Evolutionary conservation across 2,329 filamentous ascomycete species (phyloP), one percentile per base, ranked within the genome.

Genomic region (Calonectria montana): DNA sequence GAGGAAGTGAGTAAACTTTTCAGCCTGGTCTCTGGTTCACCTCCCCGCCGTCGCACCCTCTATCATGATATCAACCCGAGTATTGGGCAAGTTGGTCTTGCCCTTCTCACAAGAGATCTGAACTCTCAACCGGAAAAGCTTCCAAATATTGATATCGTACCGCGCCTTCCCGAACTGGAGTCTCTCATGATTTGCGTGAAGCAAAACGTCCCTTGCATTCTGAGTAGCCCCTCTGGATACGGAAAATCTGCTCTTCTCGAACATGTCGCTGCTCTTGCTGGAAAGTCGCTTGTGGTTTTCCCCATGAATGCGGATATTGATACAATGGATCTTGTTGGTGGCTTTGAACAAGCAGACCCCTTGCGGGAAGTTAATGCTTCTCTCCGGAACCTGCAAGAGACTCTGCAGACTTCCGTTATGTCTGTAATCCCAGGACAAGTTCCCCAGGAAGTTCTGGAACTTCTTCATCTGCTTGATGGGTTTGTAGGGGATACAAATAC

Each of bases 301-400:
- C 92, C 96, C 0, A 91, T 99, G 84, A 99, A 98, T 80, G 93
- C 96, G 8, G 97, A 99, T 78, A 94, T 98, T 53, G 97, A 99
- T 82, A 96, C 96, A 1, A 98, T 98, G 92, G 97, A 99, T 83
- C 90, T 99, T 68, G 94, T 99, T 69, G 97, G 97, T 79, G 97
- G 97, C 0, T 99, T 98, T 80, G 97, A 99, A 82, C 97, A 99
- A 83, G 92, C 94, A 21, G 97, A 99, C 81, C 91, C 94, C 25
- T 88, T 93, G 64, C 90, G 96, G 67, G 91, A 94, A 73, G 86
- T 94, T 5, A 92, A 93, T 66, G 86, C 87, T n/a, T 80, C 83
- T 15, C 81, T 91, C 31, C 85, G 89, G 59, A 78, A 79, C 37
- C 80, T 94, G 15, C 84, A 86, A 15, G 79, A 84, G 7, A 88